Evolutionary conservation across 768 basidiomycete genomes (phyloP), one percentile per base, ranked within the genome.

Genomic region (Leccinum incarnatum): DNA sequence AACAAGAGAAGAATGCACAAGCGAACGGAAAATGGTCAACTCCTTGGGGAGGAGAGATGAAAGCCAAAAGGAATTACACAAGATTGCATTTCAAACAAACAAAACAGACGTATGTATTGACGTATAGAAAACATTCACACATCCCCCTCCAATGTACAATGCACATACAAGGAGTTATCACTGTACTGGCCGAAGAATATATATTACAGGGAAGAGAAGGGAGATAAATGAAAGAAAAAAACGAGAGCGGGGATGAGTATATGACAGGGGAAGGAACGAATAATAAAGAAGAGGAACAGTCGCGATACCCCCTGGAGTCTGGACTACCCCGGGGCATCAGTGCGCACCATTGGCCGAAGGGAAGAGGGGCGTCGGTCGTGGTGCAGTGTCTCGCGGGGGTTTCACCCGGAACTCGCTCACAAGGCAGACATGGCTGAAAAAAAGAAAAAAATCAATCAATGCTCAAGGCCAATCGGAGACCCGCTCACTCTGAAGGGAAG

Each of bases 401-500:
- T 88, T 91, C 59, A 93, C 83, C 58, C 91, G 85, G 79, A 93
- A 91, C 72, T 92, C 87, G 68, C 81, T 76, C 61, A 83, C 77
- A 60, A 93, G 79, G 61, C 83, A 85, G 57, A 93, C 74, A 68
- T 93, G 91, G 70, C 91, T 93, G 63, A 36, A 61, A 32, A 61
- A 67, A 67, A 67, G 55, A 51, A 61, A 34, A 47, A 25, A 60
- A 51, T 60, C 29, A 32, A 12, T 19, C 4, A 11, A 42, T 19
- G 55, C 45, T 27, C 48, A 47, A 57, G 58, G 45, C 6, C 54
- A 50, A 52, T 54, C 49, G 62, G 50, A 8, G 17, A 54, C 34
- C 51, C 15, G 87, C 93, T 70, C 74, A 98, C 95, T 98, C 95
- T 59, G 94, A 95, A 23, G 96, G 94, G 81, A 95, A 97, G 71